Base-by-base conservation (phyloP, 2,329 filamentous ascomycete species). In the Hypocrella siamensis region DNA sequence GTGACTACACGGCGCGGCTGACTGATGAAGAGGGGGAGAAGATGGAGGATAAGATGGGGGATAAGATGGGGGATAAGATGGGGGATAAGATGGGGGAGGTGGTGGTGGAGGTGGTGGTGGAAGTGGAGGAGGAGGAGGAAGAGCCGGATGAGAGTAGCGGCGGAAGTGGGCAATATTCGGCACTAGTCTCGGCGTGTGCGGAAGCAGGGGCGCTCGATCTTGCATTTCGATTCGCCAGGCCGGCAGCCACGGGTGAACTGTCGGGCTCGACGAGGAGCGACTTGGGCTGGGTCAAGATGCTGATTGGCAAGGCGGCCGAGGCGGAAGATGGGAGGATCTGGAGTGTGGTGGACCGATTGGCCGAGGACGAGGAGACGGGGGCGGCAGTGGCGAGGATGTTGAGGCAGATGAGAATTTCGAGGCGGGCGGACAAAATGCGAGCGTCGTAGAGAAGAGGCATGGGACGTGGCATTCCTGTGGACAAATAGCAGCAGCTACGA, bases 311-410 rank as follows among this genome's bases (percentile, higher is more conserved):
- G 16, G 49, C 49, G 4, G 36, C 48, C 14, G 43, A 39, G 16
- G 40, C 37, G 12, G 42, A 54, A 38, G 51, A 56, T 17, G 30
- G 38, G 15, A 42, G 51, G 6, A 47, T 56, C 27, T 54, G 51
- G 52, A 32, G 38, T 6, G 36, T 56, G 5, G 41, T 56, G 21
- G 52, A 56, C 30, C 38, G 38, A 29, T 28, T 56, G 28, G 25
- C 29, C n/a, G 26, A 24, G 17, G 35, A 43, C 19, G 45, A 43
- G 8, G 38, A 38, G 2, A 37, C 39, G 17, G 39, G 33, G 9
- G 29, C 37, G 16, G 42, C 40, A 33, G 35, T 51, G 34, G 39
- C 39, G 30, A 35, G 30, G 33, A 35, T 52, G 11, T 41, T 53
- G 30, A 39, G 41, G 22, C 38, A 43, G 33, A 41, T 39, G 30